Base-by-base conservation (phyloP, 169 alveolate species). In the Perkinsus chesapeaki region DNA sequence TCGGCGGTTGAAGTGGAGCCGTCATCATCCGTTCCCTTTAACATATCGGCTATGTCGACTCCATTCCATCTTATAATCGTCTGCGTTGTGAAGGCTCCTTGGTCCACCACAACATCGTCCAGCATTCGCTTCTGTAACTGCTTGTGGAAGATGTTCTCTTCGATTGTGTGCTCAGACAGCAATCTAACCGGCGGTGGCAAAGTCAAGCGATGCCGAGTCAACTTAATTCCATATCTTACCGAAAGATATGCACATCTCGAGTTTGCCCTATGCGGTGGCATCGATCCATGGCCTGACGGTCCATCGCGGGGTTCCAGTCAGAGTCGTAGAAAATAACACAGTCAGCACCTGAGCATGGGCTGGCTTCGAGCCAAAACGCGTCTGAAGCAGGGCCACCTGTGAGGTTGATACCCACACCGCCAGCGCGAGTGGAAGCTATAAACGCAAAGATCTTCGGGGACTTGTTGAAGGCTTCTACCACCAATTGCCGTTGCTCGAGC, bases 271-370 rank as follows among this genome's bases (percentile, higher is more conserved):
- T 99, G 92, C 99, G 94, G 93, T 99, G 99, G 93, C 99, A 98
- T 91, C 99, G 96, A 94, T 99, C 99, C 98, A 98, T 98, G 3
- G 99, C 99, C 95, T 99, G 99, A 93, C 99, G 97, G 95, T 99
- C 99, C 99, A 99, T 99, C 9, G 99, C 99, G 9, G 99, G 99
- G 94, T 99, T 99, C 99, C 99, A 99, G 95, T 98, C 99, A 0
- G 99, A 98, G 94, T 99, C 99, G 96, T 99, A 99, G 95, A 99
- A 99, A 92, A 99, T 98, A 20, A 99, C 99, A 0, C 99, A 97
- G 95, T 99, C 99, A 0, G 99, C 99, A 20, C 99, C 99, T 43
- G 60, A 43, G 5, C 23, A 43, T 43, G 60, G 16, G n/a, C n/a
- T n/a, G n/a, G n/a, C n/a, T n/a, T n/a, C n/a, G n/a, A n/a, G n/a